Conservation (phyloP, 768 basidiomycete species). For the Suillus clintonianus region DNA sequence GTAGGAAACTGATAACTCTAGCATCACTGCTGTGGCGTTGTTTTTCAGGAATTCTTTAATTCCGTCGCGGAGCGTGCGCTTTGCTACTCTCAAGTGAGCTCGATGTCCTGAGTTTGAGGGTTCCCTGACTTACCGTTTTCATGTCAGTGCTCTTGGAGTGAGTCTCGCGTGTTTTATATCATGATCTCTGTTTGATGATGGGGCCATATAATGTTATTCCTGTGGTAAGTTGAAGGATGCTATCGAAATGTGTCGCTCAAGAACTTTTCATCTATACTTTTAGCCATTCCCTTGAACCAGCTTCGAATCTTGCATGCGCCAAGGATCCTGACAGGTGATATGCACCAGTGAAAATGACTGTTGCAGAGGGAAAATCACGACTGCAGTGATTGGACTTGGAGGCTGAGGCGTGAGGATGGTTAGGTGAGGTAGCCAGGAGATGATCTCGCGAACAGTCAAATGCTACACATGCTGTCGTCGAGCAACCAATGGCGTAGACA, state of each 20-base stretch:
- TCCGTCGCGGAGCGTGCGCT: slow-evolving; percentile 50
- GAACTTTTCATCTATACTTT: slow-evolving; percentile 42
- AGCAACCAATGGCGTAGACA: too few relatives aligned
- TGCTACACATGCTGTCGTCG: too few relatives aligned
- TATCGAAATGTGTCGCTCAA: background rate
- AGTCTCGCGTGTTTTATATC: slow-evolving; percentile 1
- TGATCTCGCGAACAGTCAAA: too few relatives aligned
- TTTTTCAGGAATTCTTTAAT: slow-evolving; percentile 63
- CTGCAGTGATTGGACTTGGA: too few relatives aligned
- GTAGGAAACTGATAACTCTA: slow-evolving; percentile 47
- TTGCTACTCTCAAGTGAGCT: slow-evolving; percentile 54
- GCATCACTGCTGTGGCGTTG: slow-evolving; percentile 56
- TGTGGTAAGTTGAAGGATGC: slow-evolving; percentile 18
- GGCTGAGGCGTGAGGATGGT: too few relatives aligned
- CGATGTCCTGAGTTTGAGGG: background rate
- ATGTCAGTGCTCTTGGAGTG: slow-evolving; percentile 38
- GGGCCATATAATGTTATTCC: slow-evolving; percentile 32
- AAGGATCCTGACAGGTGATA: too few relatives aligned
- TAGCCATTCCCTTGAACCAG: too few relatives aligned
- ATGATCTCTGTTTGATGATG: background rate
- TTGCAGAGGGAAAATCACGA: too few relatives aligned
- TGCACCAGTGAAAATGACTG: too few relatives aligned
- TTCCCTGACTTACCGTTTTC: background rate
- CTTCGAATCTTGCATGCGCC: too few relatives aligned
- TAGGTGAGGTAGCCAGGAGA: too few relatives aligned